phyloP scores from a whole-genome alignment of 2,329 filamentous ascomycete species.

The Sporothrix pallida region DNA sequence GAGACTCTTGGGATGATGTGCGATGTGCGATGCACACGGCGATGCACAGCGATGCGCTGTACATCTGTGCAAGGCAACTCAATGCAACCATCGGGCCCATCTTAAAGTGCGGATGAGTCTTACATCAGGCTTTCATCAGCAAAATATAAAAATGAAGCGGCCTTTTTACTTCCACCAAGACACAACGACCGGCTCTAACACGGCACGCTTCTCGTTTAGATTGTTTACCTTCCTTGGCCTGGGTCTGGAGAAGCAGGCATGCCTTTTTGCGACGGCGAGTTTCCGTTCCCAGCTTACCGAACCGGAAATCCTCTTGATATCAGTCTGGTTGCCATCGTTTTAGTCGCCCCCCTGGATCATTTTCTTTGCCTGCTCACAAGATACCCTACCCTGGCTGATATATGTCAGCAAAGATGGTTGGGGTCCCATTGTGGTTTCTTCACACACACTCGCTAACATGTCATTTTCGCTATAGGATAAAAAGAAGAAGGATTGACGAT shows the following conservation, averaged over 20 bases:
- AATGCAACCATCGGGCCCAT: conserved; percentile 2
- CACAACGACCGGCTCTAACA: neutral
- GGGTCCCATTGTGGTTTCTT: too few relatives aligned
- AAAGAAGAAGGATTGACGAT: too few relatives aligned
- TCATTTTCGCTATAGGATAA: neutral
- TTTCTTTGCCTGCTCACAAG: neutral
- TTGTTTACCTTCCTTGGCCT: neutral
- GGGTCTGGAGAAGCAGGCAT: neutral
- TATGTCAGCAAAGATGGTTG: too few relatives aligned
- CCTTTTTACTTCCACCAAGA: neutral
- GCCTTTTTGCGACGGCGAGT: neutral
- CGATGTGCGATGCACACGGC: conserved; percentile 27
- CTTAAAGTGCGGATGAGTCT: neutral
- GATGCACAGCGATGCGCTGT: conserved; percentile 26
- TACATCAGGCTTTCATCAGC: conserved; percentile 11
- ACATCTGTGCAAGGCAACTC: conserved; percentile 4
- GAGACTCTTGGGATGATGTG: conserved; percentile 18
- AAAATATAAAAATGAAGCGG: neutral
- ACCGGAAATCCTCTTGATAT: neutral
- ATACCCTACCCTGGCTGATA: neutral
- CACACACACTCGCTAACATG: too few relatives aligned
- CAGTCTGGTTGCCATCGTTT: neutral
- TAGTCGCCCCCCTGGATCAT: neutral
- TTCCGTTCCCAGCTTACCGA: conserved; percentile 15
- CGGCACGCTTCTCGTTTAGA: conserved; percentile 11